Evolutionary conservation across 805 yeast species (phyloP).

Genomic region (Spathaspora sp.): DNA sequence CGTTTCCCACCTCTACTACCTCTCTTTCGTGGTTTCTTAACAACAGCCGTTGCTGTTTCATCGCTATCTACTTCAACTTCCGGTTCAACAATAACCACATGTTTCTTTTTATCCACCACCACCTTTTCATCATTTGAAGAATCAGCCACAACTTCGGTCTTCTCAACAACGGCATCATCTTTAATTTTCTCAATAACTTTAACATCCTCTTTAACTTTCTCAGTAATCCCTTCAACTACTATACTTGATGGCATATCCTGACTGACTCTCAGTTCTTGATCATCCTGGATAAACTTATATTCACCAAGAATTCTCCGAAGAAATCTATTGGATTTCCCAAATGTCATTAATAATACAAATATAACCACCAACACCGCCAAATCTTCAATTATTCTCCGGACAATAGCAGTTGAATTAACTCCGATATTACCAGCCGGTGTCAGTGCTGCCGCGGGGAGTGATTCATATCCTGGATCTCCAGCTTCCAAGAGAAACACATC

Average conservation of each 20-base stretch:
- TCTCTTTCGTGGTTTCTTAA: constrained; percentile 65
- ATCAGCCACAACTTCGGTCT: constrained; percentile 4
- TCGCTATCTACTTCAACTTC: constrained; percentile 10
- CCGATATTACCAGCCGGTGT: background rate
- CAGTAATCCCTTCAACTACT: background rate
- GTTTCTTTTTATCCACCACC: constrained; percentile 9
- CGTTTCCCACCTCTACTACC: constrained; percentile 84
- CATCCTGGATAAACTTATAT: background rate
- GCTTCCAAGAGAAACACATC: constrained; percentile 12
- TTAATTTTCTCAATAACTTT: background rate
- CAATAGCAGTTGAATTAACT: background rate
- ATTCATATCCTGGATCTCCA: background rate
- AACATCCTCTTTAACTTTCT: background rate
- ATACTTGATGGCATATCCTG: background rate
- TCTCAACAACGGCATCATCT: background rate
- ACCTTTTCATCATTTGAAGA: constrained; percentile 3
- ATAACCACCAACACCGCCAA: constrained; percentile 42
- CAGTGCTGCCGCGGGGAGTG: background rate
- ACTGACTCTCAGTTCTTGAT: background rate
- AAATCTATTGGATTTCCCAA: constrained; percentile 32
- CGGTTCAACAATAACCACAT: constrained; percentile 19
- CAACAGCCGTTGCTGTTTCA: constrained; percentile 9
- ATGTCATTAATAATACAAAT: constrained; percentile 27
- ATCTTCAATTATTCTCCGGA: constrained; percentile 43
- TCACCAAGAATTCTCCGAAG: constrained; percentile 3